These are phyloP conservation scores for Aspergillus sergii DNA, from an alignment of 2,329 filamentous ascomycete genomes.

Conservation along the genomic window DNA sequence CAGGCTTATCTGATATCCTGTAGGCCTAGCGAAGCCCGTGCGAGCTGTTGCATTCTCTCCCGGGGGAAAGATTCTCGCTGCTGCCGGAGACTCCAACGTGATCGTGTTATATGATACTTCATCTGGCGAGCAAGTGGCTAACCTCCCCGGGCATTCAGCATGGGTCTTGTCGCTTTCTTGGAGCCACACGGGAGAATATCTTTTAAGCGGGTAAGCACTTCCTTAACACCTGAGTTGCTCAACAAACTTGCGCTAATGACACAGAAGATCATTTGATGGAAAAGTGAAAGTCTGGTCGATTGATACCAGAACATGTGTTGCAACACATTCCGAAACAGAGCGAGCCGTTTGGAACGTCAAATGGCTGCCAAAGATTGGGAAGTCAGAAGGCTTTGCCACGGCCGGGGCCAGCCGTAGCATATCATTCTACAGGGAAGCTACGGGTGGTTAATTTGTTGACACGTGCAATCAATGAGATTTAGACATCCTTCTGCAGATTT, in stretches of 20 bases:
- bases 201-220: slow-evolving; percentile 73
- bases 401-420: slow-evolving; percentile 76
- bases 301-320: slow-evolving; percentile 79
- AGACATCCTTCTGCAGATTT: background rate
- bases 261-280: slow-evolving; percentile 73
- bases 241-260: slow-evolving; percentile 15
- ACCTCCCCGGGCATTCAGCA: slow-evolving; percentile 74
- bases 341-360: slow-evolving; percentile 80
- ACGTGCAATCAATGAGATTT: background rate
- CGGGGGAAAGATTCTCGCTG: slow-evolving; percentile 78
- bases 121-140: slow-evolving; percentile 89
- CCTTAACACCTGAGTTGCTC: background rate
- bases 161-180: slow-evolving; percentile 94
- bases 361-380: slow-evolving; percentile 73
- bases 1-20: slow-evolving; percentile 20
- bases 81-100: slow-evolving; percentile 83
- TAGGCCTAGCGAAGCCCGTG: slow-evolving; percentile 83
- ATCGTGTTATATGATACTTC: slow-evolving; percentile 91
- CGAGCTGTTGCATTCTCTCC: slow-evolving; percentile 87
- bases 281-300: slow-evolving; percentile 97
- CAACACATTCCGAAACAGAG: slow-evolving; percentile 89
- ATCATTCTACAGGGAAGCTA: slow-evolving; percentile 83
- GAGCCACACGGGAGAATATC: slow-evolving; percentile 88
- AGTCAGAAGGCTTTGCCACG: slow-evolving; percentile 72
- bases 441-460: slow-evolving; percentile 49